These are phyloP conservation scores for Pachyrhizus erosus DNA, from an alignment of 306 rosid species.

Conservation along the genomic window DNA sequence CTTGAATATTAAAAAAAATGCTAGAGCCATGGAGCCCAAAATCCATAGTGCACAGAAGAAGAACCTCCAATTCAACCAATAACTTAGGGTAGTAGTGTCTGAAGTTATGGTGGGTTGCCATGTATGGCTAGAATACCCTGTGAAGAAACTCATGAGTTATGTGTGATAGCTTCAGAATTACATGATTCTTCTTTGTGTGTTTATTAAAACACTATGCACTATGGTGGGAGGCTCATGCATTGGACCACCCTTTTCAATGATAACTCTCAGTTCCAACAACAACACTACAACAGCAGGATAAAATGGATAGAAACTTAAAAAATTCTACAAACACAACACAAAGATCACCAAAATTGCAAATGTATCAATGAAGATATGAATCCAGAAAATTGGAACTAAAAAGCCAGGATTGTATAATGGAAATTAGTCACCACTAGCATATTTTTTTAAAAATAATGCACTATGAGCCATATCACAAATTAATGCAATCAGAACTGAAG, in stretches of 20 bases:
- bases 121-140: slow-evolving; percentile 62
- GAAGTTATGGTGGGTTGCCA: slow-evolving; percentile 76
- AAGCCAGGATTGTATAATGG: slow-evolving; percentile 6
- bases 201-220: slow-evolving; percentile 10
- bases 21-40: slow-evolving; percentile 44
- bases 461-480: neutral
- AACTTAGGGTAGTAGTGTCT: slow-evolving; percentile 66
- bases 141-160: slow-evolving; percentile 60
- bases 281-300: neutral
- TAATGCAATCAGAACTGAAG: slow-evolving; percentile 21
- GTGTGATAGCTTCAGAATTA: slow-evolving; percentile 20
- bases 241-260: neutral
- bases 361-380: slow-evolving; percentile 11
- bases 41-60: slow-evolving; percentile 70
- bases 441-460: slow-evolving; percentile 1
- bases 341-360: neutral
- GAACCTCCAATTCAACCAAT: slow-evolving; percentile 95
- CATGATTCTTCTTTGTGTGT: slow-evolving; percentile 14
- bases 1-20: slow-evolving; percentile 66
- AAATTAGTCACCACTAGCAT: slow-evolving; percentile 23
- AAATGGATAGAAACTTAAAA: slow-evolving; percentile 10
- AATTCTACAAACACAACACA: slow-evolving; percentile 1
- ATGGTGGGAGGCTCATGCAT: neutral
- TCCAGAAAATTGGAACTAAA: slow-evolving; percentile 2
- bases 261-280: slow-evolving; percentile 9